A percentile compares a stretch with the other conserved stretches of the same genome.
Conservation (phyloP, 108 stramenopile species). For the Conticribra guillardii region DNA sequence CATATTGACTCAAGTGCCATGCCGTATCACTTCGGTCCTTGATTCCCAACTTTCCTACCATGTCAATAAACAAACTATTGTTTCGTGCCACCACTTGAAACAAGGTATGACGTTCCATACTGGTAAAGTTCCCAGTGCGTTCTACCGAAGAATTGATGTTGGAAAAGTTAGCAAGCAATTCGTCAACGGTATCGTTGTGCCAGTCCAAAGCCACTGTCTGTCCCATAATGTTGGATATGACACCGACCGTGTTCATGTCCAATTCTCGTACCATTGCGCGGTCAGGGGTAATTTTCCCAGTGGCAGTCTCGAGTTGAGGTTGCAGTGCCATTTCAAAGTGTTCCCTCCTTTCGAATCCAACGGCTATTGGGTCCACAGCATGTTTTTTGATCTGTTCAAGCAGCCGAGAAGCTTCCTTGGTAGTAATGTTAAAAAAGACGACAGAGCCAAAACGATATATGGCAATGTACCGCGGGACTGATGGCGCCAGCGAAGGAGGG, state of each 20-base stretch:
- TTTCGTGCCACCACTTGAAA: slow-evolving; percentile 87
- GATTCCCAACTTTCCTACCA: slow-evolving; percentile 90
- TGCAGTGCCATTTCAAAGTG: slow-evolving; percentile 83
- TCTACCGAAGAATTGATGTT: slow-evolving; percentile 82
- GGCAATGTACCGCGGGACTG: slow-evolving; percentile 72
- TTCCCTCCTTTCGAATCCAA: slow-evolving; percentile 86
- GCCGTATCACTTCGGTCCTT: slow-evolving; percentile 91
- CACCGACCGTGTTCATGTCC: slow-evolving; percentile 90
- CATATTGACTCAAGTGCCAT: slow-evolving; percentile 90
- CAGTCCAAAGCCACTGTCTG: slow-evolving; percentile 92
- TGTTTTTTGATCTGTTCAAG: slow-evolving; percentile 73
- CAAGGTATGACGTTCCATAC: slow-evolving; percentile 67
- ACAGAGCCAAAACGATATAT: slow-evolving; percentile 92
- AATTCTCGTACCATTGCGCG: slow-evolving; percentile 82
- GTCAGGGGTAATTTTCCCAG: slow-evolving; percentile 73
- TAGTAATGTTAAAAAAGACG: slow-evolving; percentile 88
- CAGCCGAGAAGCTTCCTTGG: slow-evolving; percentile 58
- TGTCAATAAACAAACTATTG: slow-evolving; percentile 90
- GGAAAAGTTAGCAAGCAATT: slow-evolving; percentile 79
- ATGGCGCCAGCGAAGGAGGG: slow-evolving; percentile 37
- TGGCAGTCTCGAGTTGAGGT: slow-evolving; percentile 54
- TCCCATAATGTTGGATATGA: slow-evolving; percentile 90
- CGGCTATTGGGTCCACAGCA: slow-evolving; percentile 57
- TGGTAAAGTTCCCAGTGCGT: slow-evolving; percentile 64
- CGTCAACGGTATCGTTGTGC: slow-evolving; percentile 90